Base-by-base conservation (phyloP, 129 eudicot genomes). In the Lactuca saligna region DNA sequence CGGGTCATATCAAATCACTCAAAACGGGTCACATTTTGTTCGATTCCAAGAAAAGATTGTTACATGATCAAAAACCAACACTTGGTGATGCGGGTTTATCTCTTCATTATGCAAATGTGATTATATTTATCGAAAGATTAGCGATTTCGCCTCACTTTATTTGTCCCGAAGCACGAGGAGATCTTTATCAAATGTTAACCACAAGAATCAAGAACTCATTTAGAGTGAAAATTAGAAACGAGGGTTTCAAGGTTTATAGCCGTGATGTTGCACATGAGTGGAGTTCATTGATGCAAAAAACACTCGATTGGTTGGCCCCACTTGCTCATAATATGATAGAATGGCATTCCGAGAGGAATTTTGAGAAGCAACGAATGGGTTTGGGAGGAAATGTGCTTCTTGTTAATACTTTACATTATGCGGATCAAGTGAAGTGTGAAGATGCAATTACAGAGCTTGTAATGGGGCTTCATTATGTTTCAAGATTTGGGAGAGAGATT, bases 311-410 rank as follows among this genome's bases (percentile, higher is more conserved):
- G 99, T 57, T 94, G 78, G 81, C 92, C 6, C 99, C 96, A 31
- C 90, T 94, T 16, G 99, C 99, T 34, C 99, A 87, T 78, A 83
- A 85, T 85, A 94, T 75, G 87, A 78, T 89, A 29, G 78, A 86
- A 53, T 94, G 97, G 97, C 88, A 89, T 67, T 81, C 89, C 0
- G 97, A 87, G 78, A 77, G 97, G 53, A 94, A 85, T 37, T 87
- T 89, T 25, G 93, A 94, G 78, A 85, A 88, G 71, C 93, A 94
- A 61, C 78, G 50, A 9, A 64, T 82, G 80, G 67, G 67, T 81
- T 75, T 61, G 0, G 83, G 90, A 17, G 75, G 85, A 17, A 86
- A 81, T 39, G 86, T 86, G 75, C 95, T 88, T 57, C 81, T 92
- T 46, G 91, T 92, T 2, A 89, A 92, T 78, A 92, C 98, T 33